Base-by-base conservation (phyloP, 306 rosid genomes). In the Vicia villosa region DNA sequence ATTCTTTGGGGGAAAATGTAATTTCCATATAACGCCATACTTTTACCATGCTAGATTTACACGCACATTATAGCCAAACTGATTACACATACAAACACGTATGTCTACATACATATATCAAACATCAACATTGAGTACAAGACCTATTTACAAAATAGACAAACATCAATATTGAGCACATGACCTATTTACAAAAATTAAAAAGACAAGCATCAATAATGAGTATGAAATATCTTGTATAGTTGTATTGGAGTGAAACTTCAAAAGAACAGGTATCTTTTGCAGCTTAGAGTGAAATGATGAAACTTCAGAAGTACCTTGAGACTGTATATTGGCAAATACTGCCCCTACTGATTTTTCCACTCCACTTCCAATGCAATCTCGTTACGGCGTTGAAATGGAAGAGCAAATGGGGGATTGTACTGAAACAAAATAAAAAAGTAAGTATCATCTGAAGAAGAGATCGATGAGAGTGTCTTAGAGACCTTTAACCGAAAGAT, bases 341-440 rank as follows among this genome's bases (percentile, higher is more conserved):
- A 69, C 21, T 37, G 19, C 41, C 69, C 66, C 83, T 83, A 77
- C 12, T 82, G 52, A 49, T 74, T 79, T 82, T 81, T 88, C 88
- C 85, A 58, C 79, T 86, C 94, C 42, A 94, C 90, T 86, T 90
- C 98, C 81, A 94, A 74, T 43, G 92, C 83, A 73, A 94, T 83
- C 88, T 94, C 98, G 75, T 94, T 94, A 54, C 97, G 96, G 42
- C 96, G 90, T 94, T 90, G 97, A 81, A 94, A 90, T 54, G 98
- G 97, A 81, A 94, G 97, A 6, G 96, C 83, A 73, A 94, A 94
- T 37, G 97, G 98, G 10, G 97, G 98, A 80, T 94, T 94, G 76
- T 88, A 90, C 98, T 94, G 96, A 83, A 90, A 74, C 73, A 36
- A 65, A 57, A 78, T 36, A 42, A 59, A 56, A 42, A 14, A 62